These are phyloP conservation scores for Arabidopsis lyrata DNA, from an alignment of 441 rosid genomes.

Conservation along the genomic window DNA sequence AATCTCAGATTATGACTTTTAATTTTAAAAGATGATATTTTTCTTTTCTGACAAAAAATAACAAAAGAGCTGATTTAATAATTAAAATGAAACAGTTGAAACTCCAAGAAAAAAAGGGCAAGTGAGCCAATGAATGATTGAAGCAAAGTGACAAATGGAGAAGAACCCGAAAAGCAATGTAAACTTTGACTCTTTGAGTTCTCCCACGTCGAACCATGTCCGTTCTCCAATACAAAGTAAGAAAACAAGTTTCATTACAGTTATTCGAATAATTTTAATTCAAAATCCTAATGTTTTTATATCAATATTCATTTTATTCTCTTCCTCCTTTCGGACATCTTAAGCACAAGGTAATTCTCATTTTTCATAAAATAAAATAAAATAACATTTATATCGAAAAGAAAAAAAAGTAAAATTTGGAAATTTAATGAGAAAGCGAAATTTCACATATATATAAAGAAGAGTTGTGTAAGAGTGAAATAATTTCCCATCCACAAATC, in stretches of 20 bases:
- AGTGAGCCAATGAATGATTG: conserved; percentile 41
- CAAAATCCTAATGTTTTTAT: not conserved
- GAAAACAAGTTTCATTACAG: not conserved
- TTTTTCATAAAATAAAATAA: too few species aligned
- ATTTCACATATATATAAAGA: not conserved
- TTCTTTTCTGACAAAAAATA: not conserved
- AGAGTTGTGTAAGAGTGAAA: conserved; percentile 37
- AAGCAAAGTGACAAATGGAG: conserved; percentile 45
- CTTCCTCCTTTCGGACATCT: conserved; percentile 31
- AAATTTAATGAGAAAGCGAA: conserved; percentile 10
- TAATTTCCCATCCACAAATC: conserved; percentile 36
- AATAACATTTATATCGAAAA: too few species aligned
- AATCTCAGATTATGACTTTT: not conserved
- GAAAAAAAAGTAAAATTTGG: not conserved
- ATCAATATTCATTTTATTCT: conserved; percentile 11
- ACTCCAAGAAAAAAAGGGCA: conserved; percentile 23
- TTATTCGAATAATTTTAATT: conserved; percentile 24
- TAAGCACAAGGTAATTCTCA: conserved; percentile 25
- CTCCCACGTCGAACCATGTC: conserved; percentile 27
- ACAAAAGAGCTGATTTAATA: not conserved
- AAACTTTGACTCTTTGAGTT: conserved; percentile 37
- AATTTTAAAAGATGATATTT: not conserved
- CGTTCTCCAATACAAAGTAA: conserved; percentile 31
- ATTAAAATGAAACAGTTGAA: conserved; percentile 16
- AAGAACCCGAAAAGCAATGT: conserved; percentile 39